Conservation (phyloP, 768 basidiomycete genomes). For the Collybiopsis confluens region DNA sequence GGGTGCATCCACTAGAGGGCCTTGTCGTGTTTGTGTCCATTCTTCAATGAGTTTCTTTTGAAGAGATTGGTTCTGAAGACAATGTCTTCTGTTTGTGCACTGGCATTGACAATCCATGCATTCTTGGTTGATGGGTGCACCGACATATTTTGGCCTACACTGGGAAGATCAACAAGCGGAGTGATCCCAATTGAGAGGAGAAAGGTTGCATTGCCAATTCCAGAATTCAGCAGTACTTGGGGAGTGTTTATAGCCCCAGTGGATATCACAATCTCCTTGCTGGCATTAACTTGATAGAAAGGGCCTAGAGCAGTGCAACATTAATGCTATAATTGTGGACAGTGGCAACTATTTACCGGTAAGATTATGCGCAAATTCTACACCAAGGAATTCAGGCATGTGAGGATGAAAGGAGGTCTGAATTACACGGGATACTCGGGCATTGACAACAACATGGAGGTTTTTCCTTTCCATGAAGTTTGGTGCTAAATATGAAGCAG, state of each 20-base stretch:
- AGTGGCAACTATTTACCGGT: not conserved
- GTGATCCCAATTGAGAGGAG: conserved; percentile 6
- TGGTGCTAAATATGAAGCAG: conserved; percentile 21
- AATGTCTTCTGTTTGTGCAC: conserved; percentile 17
- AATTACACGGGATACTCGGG: conserved; percentile 3
- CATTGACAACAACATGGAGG: conserved; percentile 11
- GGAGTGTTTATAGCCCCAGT: conserved; percentile 21
- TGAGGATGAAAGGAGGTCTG: not conserved
- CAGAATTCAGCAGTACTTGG: conserved; percentile 14
- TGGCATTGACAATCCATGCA: conserved; percentile 10
- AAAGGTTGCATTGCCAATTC: conserved; percentile 15
- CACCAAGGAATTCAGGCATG: not conserved
- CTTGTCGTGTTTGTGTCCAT: conserved; percentile 22
- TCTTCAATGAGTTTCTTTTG: conserved; percentile 16
- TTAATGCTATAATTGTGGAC: not conserved
- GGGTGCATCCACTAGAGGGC: conserved; percentile 17
- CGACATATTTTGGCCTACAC: conserved; percentile 13
- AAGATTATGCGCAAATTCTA: not conserved
- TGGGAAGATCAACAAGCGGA: conserved; percentile 10
- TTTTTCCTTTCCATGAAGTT: conserved; percentile 15
- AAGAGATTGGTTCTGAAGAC: conserved; percentile 20
- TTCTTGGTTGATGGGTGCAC: conserved; percentile 6
- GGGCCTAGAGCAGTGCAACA: not conserved
- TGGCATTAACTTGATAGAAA: conserved; percentile 7
- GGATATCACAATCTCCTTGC: conserved; percentile 21